Evolutionary conservation across 306 rosid species (phyloP), one percentile per base, ranked within the genome.

Genomic region (Pachyrhizus erosus): DNA sequence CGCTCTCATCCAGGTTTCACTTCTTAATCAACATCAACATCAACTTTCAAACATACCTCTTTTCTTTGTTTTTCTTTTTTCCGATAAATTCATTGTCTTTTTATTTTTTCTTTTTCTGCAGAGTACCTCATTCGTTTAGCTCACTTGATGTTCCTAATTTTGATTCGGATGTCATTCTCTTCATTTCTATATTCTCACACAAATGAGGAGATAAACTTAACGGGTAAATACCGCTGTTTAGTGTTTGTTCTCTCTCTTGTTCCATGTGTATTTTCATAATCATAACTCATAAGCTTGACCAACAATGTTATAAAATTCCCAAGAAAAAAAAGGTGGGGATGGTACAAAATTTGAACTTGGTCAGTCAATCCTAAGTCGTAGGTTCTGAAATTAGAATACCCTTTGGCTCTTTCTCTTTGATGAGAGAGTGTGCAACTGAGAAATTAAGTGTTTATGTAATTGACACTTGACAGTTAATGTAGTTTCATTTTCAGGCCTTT

Each of bases 1-100:
- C 80, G 64, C 74, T 85, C 31, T 72, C 81, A 10, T 68, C 83
- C 72, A 90, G 94, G 94, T 86, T 77, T 62, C 65, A 57, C 10
- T 82, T 64, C 48, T 68, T 17, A 57, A 21, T 58, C 20, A 12
- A 4, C 70, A 21, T 58, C 20, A 12, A 4, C 70, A 33, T 68
- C 54, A 3, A 6, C 27, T 18, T 27, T 79, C 70, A 37, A 24
- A 11, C 9, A 27, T 77, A 40, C 4, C 33, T 55, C 6, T 43
- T 18, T 24, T 42, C 27, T 51, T 39, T 7, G 2, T 9, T 2
- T 10, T 42, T 68, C 12, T 18, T 12, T 75, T 55, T 75, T 23
- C 3, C 1, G 14, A 57, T 78, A 9, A 70, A 31, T 70, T 82
- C 58, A 33, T 70, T 33, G 9, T 24, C 10, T 79, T 67, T 0